Evolutionary conservation across 2,329 filamentous ascomycete genomes (phyloP).

Genomic region (Dendryphion nanum): DNA sequence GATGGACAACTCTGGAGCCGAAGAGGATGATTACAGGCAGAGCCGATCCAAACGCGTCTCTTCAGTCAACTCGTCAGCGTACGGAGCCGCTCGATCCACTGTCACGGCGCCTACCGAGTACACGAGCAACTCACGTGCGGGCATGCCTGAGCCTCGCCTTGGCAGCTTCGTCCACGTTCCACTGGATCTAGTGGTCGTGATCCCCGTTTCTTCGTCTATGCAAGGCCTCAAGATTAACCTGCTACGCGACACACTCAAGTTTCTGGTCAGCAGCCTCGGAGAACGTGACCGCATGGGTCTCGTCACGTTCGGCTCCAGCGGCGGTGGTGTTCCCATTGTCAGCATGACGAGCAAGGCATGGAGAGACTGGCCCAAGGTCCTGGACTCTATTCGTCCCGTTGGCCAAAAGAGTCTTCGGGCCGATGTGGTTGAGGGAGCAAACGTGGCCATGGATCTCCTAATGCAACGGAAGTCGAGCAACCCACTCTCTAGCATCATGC

Average conservation of each 20-base stretch:
- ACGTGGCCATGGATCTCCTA: conserved; percentile 95
- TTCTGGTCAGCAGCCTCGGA: conserved; percentile 85
- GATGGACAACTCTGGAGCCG: conserved; percentile 74
- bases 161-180: conserved; percentile 74
- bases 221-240: conserved; percentile 98
- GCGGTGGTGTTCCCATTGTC: conserved; percentile 90
- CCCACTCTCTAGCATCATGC: conserved; percentile 88
- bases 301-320: conserved; percentile 93
- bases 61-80: conserved; percentile 76
- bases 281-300: conserved; percentile 95
- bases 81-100: conserved; percentile 76
- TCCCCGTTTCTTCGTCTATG: conserved; percentile 97
- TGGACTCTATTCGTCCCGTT: conserved; percentile 85
- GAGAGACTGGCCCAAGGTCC: conserved; percentile 83
- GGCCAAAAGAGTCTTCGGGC: conserved; percentile 95
- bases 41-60: conserved; percentile 66
- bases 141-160: conserved; percentile 44
- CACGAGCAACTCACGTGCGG: conserved; percentile 59
- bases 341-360: conserved; percentile 96
- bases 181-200: conserved; percentile 92
- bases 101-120: conserved; percentile 93
- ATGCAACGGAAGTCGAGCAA: conserved; percentile 98
- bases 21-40: conserved; percentile 80
- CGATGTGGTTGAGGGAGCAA: conserved; percentile 95
- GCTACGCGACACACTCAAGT: conserved; percentile 85